Percentiles rank a stretch among this genome's conserved stretches.
These are phyloP conservation scores for Nidularia pulvinata DNA, from an alignment of 768 basidiomycete genomes.

Conservation along the genomic window DNA sequence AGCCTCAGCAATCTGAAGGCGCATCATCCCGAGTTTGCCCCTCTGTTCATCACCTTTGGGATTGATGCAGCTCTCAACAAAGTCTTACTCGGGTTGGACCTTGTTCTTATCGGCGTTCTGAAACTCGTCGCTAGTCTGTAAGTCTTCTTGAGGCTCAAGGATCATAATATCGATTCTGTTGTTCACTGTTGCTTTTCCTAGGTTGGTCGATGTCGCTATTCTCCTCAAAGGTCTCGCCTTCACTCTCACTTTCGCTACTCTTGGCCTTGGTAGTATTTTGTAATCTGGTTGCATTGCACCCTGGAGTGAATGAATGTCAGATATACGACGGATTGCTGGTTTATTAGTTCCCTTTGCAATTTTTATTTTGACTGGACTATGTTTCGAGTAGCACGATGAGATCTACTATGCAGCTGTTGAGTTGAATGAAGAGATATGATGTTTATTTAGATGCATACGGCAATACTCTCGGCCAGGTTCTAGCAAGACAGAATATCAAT, in stretches of 20 bases:
- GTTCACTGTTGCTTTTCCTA: background rate
- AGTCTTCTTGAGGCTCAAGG: background rate
- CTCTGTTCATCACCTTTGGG: constrained; percentile 4
- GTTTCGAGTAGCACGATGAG: too few relatives aligned
- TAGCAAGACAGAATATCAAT: too few relatives aligned
- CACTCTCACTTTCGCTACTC: background rate
- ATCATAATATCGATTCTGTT: background rate
- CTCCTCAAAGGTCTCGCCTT: background rate
- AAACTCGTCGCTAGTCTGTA: constrained; percentile 4
- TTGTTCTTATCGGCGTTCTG: constrained; percentile 2
- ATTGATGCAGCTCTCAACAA: constrained; percentile 6
- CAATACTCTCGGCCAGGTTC: too few relatives aligned
- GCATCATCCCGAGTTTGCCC: constrained; percentile 2
- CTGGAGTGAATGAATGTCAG: too few relatives aligned
- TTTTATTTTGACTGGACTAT: too few relatives aligned
- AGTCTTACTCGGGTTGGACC: constrained; percentile 6
- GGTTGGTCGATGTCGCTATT: background rate
- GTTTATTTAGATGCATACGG: too few relatives aligned
- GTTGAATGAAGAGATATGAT: too few relatives aligned
- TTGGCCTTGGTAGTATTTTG: background rate
- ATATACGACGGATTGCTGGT: too few relatives aligned
- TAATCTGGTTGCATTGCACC: background rate
- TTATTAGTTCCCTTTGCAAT: too few relatives aligned
- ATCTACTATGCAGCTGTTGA: too few relatives aligned
- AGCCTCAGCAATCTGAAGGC: constrained; percentile 7